Conservation (phyloP, 2,329 filamentous ascomycete species). For the Albophoma yamanashiensis region DNA sequence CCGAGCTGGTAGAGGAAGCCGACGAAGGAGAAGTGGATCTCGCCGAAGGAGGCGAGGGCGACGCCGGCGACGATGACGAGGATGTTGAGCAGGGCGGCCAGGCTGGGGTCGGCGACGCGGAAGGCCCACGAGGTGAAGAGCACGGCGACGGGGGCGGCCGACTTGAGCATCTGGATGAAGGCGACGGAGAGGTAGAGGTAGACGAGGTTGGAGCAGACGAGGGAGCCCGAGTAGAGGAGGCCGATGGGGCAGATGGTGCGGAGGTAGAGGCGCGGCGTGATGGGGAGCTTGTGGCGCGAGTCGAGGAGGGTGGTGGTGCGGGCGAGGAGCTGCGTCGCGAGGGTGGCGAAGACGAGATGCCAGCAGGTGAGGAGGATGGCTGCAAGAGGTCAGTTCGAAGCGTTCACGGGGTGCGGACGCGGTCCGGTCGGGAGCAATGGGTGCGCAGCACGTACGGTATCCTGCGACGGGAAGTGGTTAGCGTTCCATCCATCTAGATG, state of each 20-base stretch:
- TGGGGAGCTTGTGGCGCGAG: slow-evolving; percentile 48
- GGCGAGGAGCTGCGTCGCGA: slow-evolving; percentile 56
- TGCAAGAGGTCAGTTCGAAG: slow-evolving; percentile 8
- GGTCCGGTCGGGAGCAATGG: background rate
- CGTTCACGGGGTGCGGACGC: background rate
- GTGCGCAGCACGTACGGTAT: slow-evolving; percentile 10
- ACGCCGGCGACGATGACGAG: slow-evolving; percentile 42
- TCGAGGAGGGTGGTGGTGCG: slow-evolving; percentile 54
- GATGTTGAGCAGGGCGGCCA: slow-evolving; percentile 34
- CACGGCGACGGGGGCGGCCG: slow-evolving; percentile 56
- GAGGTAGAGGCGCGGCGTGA: slow-evolving; percentile 50
- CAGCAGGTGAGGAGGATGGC: slow-evolving; percentile 54
- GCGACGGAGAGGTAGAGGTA: slow-evolving; percentile 58
- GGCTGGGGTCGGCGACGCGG: slow-evolving; percentile 36
- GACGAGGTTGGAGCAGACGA: slow-evolving; percentile 57
- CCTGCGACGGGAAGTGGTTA: slow-evolving; percentile 5
- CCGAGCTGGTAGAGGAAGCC: slow-evolving; percentile 61
- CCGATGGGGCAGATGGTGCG: slow-evolving; percentile 56
- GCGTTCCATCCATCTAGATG: background rate
- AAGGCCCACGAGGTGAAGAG: slow-evolving; percentile 54
- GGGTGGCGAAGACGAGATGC: slow-evolving; percentile 56
- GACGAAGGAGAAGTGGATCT: slow-evolving; percentile 56
- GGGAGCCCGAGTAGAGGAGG: slow-evolving; percentile 52
- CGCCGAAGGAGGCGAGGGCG: slow-evolving; percentile 44
- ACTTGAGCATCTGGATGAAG: slow-evolving; percentile 64